These are phyloP conservation scores for Alternaria sp. DNA, from an alignment of 2,329 filamentous ascomycete species.

Conservation along the genomic window DNA sequence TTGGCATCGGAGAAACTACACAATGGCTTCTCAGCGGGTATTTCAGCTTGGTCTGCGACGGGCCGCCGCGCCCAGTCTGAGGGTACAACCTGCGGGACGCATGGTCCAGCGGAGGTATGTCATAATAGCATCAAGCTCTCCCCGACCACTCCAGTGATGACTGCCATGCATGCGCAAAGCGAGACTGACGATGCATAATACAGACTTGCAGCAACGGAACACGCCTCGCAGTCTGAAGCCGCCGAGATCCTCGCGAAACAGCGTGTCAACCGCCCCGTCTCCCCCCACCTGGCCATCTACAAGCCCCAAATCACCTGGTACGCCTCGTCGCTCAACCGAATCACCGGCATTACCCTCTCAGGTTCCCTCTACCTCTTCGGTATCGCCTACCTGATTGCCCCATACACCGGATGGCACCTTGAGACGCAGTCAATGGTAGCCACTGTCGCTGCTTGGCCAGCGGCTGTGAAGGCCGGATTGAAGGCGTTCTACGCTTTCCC, in stretches of 20 bases:
- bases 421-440: slow-evolving; percentile 71
- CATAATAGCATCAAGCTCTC: slow-evolving; percentile 22
- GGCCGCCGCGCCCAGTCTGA: slow-evolving; percentile 53
- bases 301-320: slow-evolving; percentile 86
- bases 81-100: slow-evolving; percentile 49
- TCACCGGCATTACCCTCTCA: slow-evolving; percentile 79
- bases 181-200: slow-evolving; percentile 17
- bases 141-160: neutral
- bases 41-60: slow-evolving; percentile 56
- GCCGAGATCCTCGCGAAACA: slow-evolving; percentile 78
- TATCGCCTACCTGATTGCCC: slow-evolving; percentile 80
- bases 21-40: slow-evolving; percentile 57
- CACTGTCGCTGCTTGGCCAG: slow-evolving; percentile 68
- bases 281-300: slow-evolving; percentile 89
- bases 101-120: slow-evolving; percentile 60
- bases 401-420: slow-evolving; percentile 75
- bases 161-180: neutral
- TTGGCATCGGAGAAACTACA: slow-evolving; percentile 20
- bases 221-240: slow-evolving; percentile 63
- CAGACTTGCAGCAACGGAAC: slow-evolving; percentile 64
- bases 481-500: slow-evolving; percentile 69
- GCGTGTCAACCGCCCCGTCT: slow-evolving; percentile 80
- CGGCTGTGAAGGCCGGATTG: slow-evolving; percentile 64
- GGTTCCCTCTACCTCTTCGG: slow-evolving; percentile 82
- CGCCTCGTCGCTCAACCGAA: slow-evolving; percentile 76